A percentile compares a stretch with the other conserved stretches of the same genome.
Conservation (phyloP, 352 stramenopile genomes). For the Phytophthora sojae region DNA sequence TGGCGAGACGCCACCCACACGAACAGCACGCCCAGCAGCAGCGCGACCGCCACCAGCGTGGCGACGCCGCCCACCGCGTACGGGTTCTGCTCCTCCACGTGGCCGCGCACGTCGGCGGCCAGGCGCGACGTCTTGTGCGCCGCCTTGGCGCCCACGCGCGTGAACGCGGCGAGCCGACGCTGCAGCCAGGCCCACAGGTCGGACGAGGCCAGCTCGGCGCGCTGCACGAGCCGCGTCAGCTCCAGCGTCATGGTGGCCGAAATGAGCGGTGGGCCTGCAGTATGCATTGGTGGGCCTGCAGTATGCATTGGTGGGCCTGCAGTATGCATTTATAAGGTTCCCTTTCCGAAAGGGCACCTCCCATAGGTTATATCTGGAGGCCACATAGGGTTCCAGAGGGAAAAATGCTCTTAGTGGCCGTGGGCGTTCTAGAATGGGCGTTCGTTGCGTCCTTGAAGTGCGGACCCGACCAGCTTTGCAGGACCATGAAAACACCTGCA, state of each 20-base stretch:
- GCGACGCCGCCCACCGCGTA: slow-evolving; percentile 58
- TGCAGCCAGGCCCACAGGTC: slow-evolving; percentile 35
- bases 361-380: too few relatives aligned
- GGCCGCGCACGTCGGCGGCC: slow-evolving; percentile 23
- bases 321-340: too few relatives aligned
- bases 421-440: too few relatives aligned
- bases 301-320: too few relatives aligned
- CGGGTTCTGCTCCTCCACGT: slow-evolving; percentile 45
- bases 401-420: too few relatives aligned
- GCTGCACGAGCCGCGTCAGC: slow-evolving; percentile 17
- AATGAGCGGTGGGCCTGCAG: too few relatives aligned
- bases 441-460: too few relatives aligned
- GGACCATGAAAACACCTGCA: too few relatives aligned
- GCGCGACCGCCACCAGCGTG: slow-evolving; percentile 55
- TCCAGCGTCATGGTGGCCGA: slow-evolving; percentile 20
- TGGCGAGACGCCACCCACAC: slow-evolving; percentile 86
- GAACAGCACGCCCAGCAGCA: slow-evolving; percentile 63
- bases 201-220: neutral
- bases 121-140: slow-evolving; percentile 30
- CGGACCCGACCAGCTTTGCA: too few relatives aligned
- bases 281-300: too few relatives aligned
- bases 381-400: too few relatives aligned
- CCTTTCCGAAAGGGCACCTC: too few relatives aligned
- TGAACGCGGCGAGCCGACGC: slow-evolving; percentile 18
- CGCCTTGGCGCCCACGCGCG: slow-evolving; percentile 20